Percentiles rank a stretch among this genome's conserved stretches.
phyloP scores from a whole-genome alignment of 768 basidiomycete genomes.

The Favolaschia claudopus region DNA sequence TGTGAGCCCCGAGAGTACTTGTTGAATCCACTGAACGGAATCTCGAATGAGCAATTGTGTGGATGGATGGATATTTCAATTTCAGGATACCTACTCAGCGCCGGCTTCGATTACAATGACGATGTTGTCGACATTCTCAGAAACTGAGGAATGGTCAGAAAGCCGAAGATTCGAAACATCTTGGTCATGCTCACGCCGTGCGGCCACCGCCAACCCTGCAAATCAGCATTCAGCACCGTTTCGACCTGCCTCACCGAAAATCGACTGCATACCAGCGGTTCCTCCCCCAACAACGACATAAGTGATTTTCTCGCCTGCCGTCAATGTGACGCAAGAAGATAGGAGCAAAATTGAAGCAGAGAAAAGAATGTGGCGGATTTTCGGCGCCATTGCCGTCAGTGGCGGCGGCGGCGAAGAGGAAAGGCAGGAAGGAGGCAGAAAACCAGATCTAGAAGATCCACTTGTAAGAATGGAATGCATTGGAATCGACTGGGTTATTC shows the following conservation, averaged over 20 bases:
- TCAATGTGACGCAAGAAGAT: too few species aligned
- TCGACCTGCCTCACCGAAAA: background rate
- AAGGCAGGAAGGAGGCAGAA: too few species aligned
- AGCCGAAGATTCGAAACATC: too few species aligned
- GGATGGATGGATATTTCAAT: background rate
- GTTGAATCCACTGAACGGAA: slow-evolving; percentile 10
- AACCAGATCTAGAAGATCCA: too few species aligned
- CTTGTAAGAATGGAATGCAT: too few species aligned
- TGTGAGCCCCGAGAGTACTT: background rate
- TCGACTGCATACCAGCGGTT: slow-evolving; percentile 7
- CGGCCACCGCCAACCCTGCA: slow-evolving; percentile 2
- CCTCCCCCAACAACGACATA: slow-evolving; percentile 9
- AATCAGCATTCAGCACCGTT: background rate
- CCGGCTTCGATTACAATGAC: slow-evolving; percentile 13
- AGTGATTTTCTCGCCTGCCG: slow-evolving; percentile 3
- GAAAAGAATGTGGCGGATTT: too few species aligned
- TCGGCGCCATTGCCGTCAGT: too few species aligned
- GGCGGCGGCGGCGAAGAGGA: too few species aligned
- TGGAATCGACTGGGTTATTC: too few species aligned
- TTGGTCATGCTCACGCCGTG: too few species aligned
- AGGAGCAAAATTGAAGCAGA: too few species aligned
- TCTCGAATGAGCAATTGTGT: slow-evolving; percentile 3
- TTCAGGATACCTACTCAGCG: slow-evolving; percentile 1
- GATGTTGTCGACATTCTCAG: background rate
- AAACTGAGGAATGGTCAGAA: slow-evolving; percentile 3